Conservation (phyloP, 2,329 filamentous ascomycete species). For the Aspergillus costaricaensis region DNA sequence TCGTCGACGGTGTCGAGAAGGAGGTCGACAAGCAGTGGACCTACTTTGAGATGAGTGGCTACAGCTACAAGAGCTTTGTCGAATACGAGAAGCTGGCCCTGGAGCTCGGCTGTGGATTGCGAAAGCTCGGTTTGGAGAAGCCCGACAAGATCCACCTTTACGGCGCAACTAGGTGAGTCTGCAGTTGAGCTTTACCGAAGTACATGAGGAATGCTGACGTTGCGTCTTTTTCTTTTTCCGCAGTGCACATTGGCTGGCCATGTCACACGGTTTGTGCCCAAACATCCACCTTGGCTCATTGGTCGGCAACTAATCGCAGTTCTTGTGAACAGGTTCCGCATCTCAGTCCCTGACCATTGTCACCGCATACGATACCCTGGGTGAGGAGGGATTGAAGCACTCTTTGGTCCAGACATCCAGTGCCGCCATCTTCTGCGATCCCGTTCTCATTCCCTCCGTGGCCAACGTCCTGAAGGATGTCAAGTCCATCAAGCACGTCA, state of each 20-base stretch:
- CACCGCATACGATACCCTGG: slow-evolving; percentile 92
- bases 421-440: slow-evolving; percentile 83
- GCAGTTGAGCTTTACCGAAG: background rate
- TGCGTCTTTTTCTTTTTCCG: background rate
- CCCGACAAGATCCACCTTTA: slow-evolving; percentile 76
- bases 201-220: slow-evolving; percentile 16
- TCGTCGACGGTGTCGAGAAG: slow-evolving; percentile 74
- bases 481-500: slow-evolving; percentile 58
- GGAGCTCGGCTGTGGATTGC: slow-evolving; percentile 71
- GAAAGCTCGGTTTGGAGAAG: slow-evolving; percentile 69
- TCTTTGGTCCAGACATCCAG: slow-evolving; percentile 80
- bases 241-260: slow-evolving; percentile 79
- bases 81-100: slow-evolving; percentile 74
- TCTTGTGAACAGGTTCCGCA: slow-evolving; percentile 53
- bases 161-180: slow-evolving; percentile 71
- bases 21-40: slow-evolving; percentile 90
- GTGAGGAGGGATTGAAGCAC: slow-evolving; percentile 79
- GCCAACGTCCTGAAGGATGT: slow-evolving; percentile 57
- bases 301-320: background rate
- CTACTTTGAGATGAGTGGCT: slow-evolving; percentile 80
- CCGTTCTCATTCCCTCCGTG: slow-evolving; percentile 69
- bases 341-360: slow-evolving; percentile 91
- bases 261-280: slow-evolving; percentile 64
- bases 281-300: background rate
- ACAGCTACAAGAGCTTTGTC: slow-evolving; percentile 73